Percentiles rank a stretch among this genome's conserved stretches.
Evolutionary conservation across 2,329 filamentous ascomycete genomes (phyloP).

Genomic region (Curvularia lunata): DNA sequence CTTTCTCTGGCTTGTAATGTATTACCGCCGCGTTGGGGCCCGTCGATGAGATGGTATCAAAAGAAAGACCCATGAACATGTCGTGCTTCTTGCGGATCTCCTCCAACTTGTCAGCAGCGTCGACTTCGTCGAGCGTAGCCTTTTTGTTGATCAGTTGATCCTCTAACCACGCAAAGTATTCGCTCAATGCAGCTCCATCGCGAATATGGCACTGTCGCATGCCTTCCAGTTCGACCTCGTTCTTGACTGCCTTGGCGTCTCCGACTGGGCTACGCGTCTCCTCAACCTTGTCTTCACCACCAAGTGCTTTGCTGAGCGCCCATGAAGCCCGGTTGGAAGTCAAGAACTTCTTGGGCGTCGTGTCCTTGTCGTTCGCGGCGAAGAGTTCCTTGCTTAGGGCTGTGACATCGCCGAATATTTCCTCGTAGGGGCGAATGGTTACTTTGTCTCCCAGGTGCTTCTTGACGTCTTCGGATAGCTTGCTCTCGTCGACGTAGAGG

Average conservation of each 20-base stretch:
- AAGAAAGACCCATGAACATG: conserved; percentile 87
- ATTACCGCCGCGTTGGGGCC: conserved; percentile 93
- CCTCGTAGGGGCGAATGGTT: conserved; percentile 78
- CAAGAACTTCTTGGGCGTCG: conserved; percentile 68
- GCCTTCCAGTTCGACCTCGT: conserved; percentile 83
- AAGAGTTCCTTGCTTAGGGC: conserved; percentile 60
- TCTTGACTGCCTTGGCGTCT: conserved; percentile 94
- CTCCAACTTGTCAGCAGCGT: conserved; percentile 90
- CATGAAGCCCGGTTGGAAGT: conserved; percentile 91
- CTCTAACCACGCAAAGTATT: conserved; percentile 97
- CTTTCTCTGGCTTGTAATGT: conserved; percentile 87
- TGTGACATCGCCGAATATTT: conserved; percentile 79
- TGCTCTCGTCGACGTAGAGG: conserved; percentile 82
- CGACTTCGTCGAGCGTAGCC: conserved; percentile 80
- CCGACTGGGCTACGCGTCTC: conserved; percentile 85
- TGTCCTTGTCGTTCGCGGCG: conserved; percentile 45
- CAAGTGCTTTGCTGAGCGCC: conserved; percentile 85
- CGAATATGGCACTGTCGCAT: conserved; percentile 95
- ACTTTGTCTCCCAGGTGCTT: conserved; percentile 74
- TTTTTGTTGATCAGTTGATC: conserved; percentile 80
- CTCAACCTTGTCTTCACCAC: conserved; percentile 83
- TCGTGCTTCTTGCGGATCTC: conserved; percentile 71
- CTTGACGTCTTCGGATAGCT: conserved; percentile 72
- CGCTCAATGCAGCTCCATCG: conserved; percentile 86
- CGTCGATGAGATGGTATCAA: conserved; percentile 94